Conservation (phyloP, 257 asterid genomes). For the Solanum pennellii region DNA sequence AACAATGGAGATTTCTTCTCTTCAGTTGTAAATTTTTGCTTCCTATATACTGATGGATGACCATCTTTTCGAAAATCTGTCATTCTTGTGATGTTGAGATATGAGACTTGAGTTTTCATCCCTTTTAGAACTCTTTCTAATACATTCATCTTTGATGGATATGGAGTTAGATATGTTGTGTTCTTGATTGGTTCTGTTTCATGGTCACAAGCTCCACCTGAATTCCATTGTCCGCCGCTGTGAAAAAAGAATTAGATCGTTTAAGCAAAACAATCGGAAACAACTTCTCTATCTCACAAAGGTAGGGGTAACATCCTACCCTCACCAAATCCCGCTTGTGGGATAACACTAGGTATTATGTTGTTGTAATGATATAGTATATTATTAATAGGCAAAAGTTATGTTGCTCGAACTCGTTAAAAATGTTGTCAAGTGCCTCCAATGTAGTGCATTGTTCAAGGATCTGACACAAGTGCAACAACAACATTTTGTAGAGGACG, state of each 20-base stretch:
- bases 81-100: constrained; percentile 52
- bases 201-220: constrained; percentile 59
- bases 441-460: background rate
- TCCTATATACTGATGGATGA: constrained; percentile 59
- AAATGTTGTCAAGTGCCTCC: background rate
- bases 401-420: too few species aligned
- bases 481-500: background rate
- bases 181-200: constrained; percentile 45
- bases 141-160: constrained; percentile 43
- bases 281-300: background rate
- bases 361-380: background rate
- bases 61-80: constrained; percentile 56
- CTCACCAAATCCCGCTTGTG: background rate
- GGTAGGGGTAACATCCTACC: background rate
- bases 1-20: constrained; percentile 20
- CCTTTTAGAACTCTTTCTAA: constrained; percentile 34
- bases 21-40: constrained; percentile 26
- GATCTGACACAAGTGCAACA: background rate
- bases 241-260: background rate
- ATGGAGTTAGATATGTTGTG: constrained; percentile 24
- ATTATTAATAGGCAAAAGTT: background rate
- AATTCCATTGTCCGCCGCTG: constrained; percentile 77
- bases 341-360: accelerated
- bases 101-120: constrained; percentile 30
- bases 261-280: background rate